These are phyloP conservation scores for Acorus gramineus DNA, from an alignment of 106 monocot genomes.

Conservation along the genomic window DNA sequence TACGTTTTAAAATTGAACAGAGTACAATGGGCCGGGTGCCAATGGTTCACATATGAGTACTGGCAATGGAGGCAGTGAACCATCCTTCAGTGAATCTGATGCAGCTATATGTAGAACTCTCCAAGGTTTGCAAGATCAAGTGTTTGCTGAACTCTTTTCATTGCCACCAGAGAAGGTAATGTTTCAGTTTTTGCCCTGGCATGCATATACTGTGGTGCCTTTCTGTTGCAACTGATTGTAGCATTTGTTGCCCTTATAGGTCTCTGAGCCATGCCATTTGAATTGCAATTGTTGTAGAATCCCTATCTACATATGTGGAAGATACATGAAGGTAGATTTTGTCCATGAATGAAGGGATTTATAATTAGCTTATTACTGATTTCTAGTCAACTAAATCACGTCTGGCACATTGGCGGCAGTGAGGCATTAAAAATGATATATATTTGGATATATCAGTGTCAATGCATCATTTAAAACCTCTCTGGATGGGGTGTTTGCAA, in stretches of 20 bases:
- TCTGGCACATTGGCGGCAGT: too few relatives aligned
- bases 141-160: slow-evolving; percentile 34
- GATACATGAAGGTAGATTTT: slow-evolving; percentile 78
- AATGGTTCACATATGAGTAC: slow-evolving; percentile 4
- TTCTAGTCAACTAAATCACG: too few relatives aligned
- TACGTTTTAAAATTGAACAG: background rate
- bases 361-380: too few relatives aligned
- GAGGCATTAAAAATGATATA: too few relatives aligned
- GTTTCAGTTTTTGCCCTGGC: slow-evolving; percentile 2
- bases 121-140: slow-evolving; percentile 47
- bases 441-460: too few relatives aligned
- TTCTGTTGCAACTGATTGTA: background rate
- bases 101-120: slow-evolving; percentile 33
- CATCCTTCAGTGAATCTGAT: slow-evolving; percentile 47
- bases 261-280: slow-evolving; percentile 44
- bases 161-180: slow-evolving; percentile 63
- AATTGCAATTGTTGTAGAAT: slow-evolving; percentile 38
- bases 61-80: slow-evolving; percentile 12
- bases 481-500: too few relatives aligned
- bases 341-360: too few relatives aligned
- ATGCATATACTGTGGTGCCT: background rate
- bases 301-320: slow-evolving; percentile 83
- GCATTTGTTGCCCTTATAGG: slow-evolving; percentile 15
- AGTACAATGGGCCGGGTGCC: background rate
- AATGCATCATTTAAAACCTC: too few relatives aligned